These are phyloP conservation scores for Eucalyptus fibrosa DNA, from an alignment of 345 rosid genomes.

Conservation along the genomic window DNA sequence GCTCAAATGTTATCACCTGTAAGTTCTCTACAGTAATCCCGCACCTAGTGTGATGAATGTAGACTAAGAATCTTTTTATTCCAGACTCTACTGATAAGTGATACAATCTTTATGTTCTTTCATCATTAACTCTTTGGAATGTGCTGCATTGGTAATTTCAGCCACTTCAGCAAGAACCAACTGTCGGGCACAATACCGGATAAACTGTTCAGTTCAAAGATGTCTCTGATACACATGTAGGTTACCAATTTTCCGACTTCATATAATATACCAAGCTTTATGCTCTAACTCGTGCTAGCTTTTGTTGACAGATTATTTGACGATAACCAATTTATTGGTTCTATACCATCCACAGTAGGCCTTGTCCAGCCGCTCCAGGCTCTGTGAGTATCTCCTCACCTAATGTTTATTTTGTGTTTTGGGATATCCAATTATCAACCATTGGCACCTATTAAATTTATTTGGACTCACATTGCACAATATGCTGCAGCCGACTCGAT, in stretches of 20 bases:
- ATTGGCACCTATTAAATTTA: not conserved
- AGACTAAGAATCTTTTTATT: not conserved
- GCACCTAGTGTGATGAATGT: fast-evolving
- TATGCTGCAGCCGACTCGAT: slow-evolving; percentile 21
- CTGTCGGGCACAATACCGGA: slow-evolving; percentile 24
- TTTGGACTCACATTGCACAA: not conserved
- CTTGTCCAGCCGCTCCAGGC: slow-evolving; percentile 7
- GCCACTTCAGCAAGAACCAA: slow-evolving; percentile 24
- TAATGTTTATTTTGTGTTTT: not conserved
- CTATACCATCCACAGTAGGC: slow-evolving; percentile 16
- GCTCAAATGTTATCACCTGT: slow-evolving; percentile 17
- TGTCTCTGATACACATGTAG: slow-evolving; percentile 32
- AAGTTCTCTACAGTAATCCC: not conserved
- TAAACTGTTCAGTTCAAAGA: slow-evolving; percentile 17
- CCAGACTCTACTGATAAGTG: not conserved
- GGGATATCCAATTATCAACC: not conserved
- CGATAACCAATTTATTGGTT: slow-evolving; percentile 12
- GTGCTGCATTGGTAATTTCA: not conserved
- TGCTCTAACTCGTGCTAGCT: not conserved
- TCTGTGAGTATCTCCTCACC: slow-evolving; percentile 14
- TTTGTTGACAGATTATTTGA: slow-evolving; percentile 20
- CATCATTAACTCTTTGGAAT: not conserved
- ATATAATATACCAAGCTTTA: not conserved
- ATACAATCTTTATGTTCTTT: not conserved
- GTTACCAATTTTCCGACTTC: not conserved